Evolutionary conservation across 129 eudicot species (phyloP), one percentile per base, ranked within the genome.

Genomic region (Helichrysum umbraculigerum): DNA sequence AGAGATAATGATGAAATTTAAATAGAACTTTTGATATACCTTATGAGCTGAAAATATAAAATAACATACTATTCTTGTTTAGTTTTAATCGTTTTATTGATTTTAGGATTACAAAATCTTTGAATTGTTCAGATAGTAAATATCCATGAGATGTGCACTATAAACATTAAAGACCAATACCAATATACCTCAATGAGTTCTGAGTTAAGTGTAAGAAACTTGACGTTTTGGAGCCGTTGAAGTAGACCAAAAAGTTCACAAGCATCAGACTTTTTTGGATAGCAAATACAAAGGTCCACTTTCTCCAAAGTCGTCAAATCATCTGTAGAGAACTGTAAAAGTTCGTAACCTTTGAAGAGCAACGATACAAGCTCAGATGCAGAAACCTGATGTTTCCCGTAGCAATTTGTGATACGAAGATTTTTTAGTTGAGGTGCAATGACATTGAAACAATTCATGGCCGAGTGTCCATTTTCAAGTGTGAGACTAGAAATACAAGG

Each of bases 351-450:
- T 4, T 5, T n/a, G 29, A 19, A 54, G 52, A 9, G n/a, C 32
- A 77, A 77, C 29, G 47, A 77, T 5, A 20, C 50, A 61, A 77
- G 75, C 1, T 56, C 15, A 4, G 81, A 71, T 58, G 81, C 71
- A 5, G 74, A 58, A 70, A 78, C 56, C 51, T 5, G 9, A 70
- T 4, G 9, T 14, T 20, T 32, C 34, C 35, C 16, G 44, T 3
- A 3, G 10, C 81, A 19, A 5, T 32, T 8, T 69, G 1, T 59
- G 32, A 70, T 32, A 8, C 3, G 20, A 37, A 70, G 82, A 30
- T 70, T 39, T 61, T 68, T 35, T 12, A 78, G 82, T 70, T 35
- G 76, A 62, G 79, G 71, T 30, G 63, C 42, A n/a, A 29, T 71
- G 21, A 70, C 70, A 8, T 78, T 61, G 16, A 70, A 16, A 78